Evolutionary conservation across 2,329 filamentous ascomycete species (phyloP), one percentile per base, ranked within the genome.

Genomic region (Zymoseptoria passerinii): DNA sequence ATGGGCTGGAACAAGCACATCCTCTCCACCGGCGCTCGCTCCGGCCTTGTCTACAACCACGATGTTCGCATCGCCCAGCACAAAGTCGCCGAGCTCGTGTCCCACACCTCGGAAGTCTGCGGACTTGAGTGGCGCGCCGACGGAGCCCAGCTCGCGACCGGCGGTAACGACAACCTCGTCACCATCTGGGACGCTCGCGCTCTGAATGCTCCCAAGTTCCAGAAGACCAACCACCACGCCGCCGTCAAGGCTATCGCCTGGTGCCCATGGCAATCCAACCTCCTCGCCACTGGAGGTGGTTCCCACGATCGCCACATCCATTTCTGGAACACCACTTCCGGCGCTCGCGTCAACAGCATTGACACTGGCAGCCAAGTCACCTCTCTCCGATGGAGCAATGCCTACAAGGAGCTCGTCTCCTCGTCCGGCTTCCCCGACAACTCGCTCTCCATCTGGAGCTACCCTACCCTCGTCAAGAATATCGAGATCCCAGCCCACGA

Each of bases 1-100:
- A 96, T 97, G 92, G 90, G 92, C 71, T 99, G 94, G 94, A 96
- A 90, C 82, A 97, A 97, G 83, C 94, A 97, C 77, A 85, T 95
- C 58, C 83, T 99, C 55, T 97, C 94, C 48, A 96, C 92, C 20
- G 94, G 94, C 65, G 90, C 94, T 58, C 89, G 94, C 72, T 95
- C 89, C 65, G 94, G 94, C 23, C 87, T 96, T 51, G 91, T 99
- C 68, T 96, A 85, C 85, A 99, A 99, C 83, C 94, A 99, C 77
- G 94, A 99, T 72, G 94, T 99, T 64, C 92, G 94, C 72, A 87
- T 99, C 66, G 92, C 92, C 58, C 87, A 97, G 74, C 94, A 99
- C 87, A 99, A 99, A 82, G 85, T 95, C 63, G 94, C 94, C 52
- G 92, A 97, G 80, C 89, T 99, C 52, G 88, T 95, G 63, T 96